Evolutionary conservation across 176 grass and related monocot species (phyloP), one percentile per base, ranked within the genome.

Genomic region (Elymus sibiricus): DNA sequence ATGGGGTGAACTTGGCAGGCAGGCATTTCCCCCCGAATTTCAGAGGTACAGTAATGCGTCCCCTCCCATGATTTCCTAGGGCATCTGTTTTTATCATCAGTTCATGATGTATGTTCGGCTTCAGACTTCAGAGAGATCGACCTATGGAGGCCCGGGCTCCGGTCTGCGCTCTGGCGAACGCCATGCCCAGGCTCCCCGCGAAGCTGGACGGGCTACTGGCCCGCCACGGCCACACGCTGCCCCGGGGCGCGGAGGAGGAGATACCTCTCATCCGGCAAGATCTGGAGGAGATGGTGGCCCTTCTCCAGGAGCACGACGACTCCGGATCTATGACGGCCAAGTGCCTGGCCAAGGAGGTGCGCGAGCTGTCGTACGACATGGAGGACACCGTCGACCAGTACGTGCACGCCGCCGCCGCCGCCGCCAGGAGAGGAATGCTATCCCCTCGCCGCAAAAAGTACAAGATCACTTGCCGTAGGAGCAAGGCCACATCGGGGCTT

Each of bases 341-440:
- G 21, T 88, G 72, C 37, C 68, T 74, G 79, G 78, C 15, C 25
- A 88, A 82, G 62, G 86, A 88, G 86, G 63, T 77, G 13, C 80
- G 86, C 0, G 79, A 87, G 71, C 86, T 87, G 19, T 59, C 61
- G 0, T 87, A 87, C 0, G 86, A 87, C 38, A 59, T 87, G 11
- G 86, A 87, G 79, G 79, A 87, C 70, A 82, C 39, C 7, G 2
- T 87, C 32, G 86, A 82, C 9, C 27, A 63, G 29, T 87, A 75
- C 12, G n/a, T 29, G 40, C 31, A 76, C 1, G 10, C 42, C 2
- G 27, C 62, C 1, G 10, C 42, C 2, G 27, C 62, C 1, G 0
- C 3, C 1, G 10, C 58, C 42, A 21, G 17, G 3, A 56, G 16
- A 12, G 7, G 32, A 11, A 39, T 21, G 32, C 15, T 73, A 60